Base-by-base conservation (phyloP, 805 yeast genomes). In the Yamadazyma tumulicola region DNA sequence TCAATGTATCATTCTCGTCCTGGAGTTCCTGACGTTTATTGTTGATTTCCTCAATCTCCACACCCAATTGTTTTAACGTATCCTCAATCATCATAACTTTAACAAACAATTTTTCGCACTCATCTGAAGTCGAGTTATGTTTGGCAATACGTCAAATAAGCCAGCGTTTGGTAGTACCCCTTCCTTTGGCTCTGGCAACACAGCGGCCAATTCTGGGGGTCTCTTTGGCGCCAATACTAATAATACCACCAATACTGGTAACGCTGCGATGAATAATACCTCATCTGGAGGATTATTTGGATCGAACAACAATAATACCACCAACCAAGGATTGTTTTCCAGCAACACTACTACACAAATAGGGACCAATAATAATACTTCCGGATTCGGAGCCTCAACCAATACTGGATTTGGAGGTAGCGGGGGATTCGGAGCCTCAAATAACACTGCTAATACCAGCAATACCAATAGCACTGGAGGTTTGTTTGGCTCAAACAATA, bases 101-200 rank as follows among this genome's bases (percentile, higher is more conserved):
- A 10, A n/a, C 28, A 9, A 25, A 12, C 13, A 12, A 12, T n/a
- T n/a, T 12, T 25, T 25, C 13, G 28, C 9, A 10, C 28, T 15
- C 9, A 25, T 10, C 28, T 12, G 23, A 21, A 21, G 11, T 21
- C 11, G 18, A 9, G 7, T 5, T 9, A 18, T 19, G 33, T 30
- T 30, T 30, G 33, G 33, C 6, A n/a, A 12, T 30, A 14, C 27
- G 13, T 25, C 13, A 15, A 25, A 25, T 25, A 25, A 25, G n/a
- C 27, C 27, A 25, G 31, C 52, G 7, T 54, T 54, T 45, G 57
- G 57, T 4, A 30, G 26, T 34, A 43, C 46, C 26, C 35, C 18
- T 11, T 13, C 6, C 27, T 25, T 21, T 21, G 23, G 23, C 23
- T 21, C 23, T 9, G 23, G n/a, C 6, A 15, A 19, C 12, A 19